These are phyloP conservation scores for Corymbia citriodora DNA, from an alignment of 441 rosid species.

Conservation along the genomic window DNA sequence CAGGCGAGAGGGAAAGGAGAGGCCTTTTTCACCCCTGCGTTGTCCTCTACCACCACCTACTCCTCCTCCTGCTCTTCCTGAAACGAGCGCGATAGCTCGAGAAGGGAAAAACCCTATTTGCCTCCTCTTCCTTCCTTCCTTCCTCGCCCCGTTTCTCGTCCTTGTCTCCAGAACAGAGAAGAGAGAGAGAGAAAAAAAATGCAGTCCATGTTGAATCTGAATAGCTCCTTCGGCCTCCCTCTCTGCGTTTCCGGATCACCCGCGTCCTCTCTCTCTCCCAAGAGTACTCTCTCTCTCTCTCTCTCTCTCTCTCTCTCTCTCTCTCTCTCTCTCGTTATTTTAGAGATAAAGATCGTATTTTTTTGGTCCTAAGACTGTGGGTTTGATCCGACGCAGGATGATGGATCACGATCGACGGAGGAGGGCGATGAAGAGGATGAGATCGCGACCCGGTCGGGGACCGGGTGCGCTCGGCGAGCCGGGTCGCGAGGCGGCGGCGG, in stretches of 20 bases:
- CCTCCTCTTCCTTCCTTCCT: background rate
- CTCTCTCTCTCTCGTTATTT: background rate
- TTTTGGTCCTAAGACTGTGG: background rate
- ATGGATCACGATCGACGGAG: conserved; percentile 8
- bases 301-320: background rate
- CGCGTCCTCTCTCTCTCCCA: background rate
- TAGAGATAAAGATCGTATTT: background rate
- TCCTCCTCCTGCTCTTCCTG: background rate
- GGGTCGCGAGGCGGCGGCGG: background rate
- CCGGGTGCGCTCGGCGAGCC: background rate
- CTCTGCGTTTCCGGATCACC: conserved; percentile 1
- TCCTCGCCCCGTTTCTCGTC: background rate
- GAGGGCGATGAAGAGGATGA: background rate
- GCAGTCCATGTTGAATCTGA: background rate
- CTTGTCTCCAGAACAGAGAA: background rate
- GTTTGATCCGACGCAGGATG: background rate
- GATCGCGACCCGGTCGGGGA: background rate
- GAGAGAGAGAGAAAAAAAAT: background rate
- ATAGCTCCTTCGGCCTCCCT: background rate
- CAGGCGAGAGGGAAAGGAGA: background rate
- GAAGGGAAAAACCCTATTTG: background rate
- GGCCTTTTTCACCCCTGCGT: background rate
- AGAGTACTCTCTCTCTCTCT: background rate
- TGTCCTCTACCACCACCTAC: background rate
- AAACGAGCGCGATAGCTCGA: background rate